phyloP scores from a whole-genome alignment of 345 rosid species.

The Crucihimalaya himalaica region DNA sequence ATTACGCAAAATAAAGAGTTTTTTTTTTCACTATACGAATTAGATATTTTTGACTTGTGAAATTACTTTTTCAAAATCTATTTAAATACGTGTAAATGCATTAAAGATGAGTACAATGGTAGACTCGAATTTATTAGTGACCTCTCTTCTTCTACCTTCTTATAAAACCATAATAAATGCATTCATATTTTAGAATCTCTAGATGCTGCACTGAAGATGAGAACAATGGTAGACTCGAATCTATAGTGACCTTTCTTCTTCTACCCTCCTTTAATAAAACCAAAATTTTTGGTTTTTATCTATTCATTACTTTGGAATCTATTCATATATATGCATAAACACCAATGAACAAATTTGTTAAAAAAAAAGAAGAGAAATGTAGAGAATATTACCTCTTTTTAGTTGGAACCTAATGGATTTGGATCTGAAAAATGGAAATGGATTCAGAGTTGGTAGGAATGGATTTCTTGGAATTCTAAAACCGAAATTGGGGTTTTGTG shows the following conservation, averaged over 20 bases:
- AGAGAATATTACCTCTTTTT: constrained; percentile 16
- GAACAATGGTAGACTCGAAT: constrained; percentile 19
- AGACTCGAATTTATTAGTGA: constrained; percentile 24
- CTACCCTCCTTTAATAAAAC: not conserved
- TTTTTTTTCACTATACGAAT: not conserved
- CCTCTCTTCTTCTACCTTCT: constrained; percentile 13
- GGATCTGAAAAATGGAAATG: constrained; percentile 27
- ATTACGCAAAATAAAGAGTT: not conserved
- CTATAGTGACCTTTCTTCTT: not conserved
- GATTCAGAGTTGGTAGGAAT: constrained; percentile 18
- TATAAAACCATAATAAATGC: not conserved
- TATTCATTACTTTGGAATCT: not conserved
- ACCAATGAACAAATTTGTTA: not conserved
- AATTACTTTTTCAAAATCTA: not conserved
- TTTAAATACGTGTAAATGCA: not conserved
- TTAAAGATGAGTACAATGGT: not conserved
- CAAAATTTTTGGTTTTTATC: too few relatives aligned
- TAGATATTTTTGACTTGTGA: not conserved
- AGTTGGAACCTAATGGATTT: not conserved
- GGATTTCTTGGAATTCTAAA: constrained; percentile 11
- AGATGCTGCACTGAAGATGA: not conserved
- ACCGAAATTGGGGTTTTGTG: constrained; percentile 1
- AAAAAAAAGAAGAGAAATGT: constrained; percentile 16
- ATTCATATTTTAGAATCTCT: not conserved
- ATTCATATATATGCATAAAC: not conserved